phyloP scores from a whole-genome alignment of 2,329 filamentous ascomycete genomes.

The Botrytis porri region DNA sequence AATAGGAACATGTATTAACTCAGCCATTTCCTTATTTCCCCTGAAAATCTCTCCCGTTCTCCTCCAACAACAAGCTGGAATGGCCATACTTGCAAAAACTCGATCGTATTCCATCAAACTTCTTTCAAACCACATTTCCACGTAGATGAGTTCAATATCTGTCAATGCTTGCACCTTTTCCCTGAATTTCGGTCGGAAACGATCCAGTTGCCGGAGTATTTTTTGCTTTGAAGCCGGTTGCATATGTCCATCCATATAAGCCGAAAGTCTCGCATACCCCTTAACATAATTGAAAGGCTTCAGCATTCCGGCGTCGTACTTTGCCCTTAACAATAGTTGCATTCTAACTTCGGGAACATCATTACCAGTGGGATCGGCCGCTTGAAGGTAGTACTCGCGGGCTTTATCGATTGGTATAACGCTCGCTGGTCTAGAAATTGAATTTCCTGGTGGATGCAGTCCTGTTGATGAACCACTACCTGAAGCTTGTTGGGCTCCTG shows the following conservation, averaged over 20 bases:
- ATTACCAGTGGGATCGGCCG: slow-evolving; percentile 87
- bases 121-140: slow-evolving; percentile 99
- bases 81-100: slow-evolving; percentile 98
- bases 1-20: slow-evolving; percentile 89
- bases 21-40: slow-evolving; percentile 98
- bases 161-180: slow-evolving; percentile 91
- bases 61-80: slow-evolving; percentile 95
- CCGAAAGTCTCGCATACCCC: slow-evolving; percentile 83
- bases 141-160: slow-evolving; percentile 88
- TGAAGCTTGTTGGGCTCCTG: slow-evolving; percentile 38
- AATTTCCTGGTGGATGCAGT: slow-evolving; percentile 46
- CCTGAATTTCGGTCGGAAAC: slow-evolving; percentile 91
- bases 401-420: slow-evolving; percentile 58
- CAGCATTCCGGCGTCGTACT: slow-evolving; percentile 91
- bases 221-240: slow-evolving; percentile 80
- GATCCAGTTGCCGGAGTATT: slow-evolving; percentile 85
- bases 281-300: slow-evolving; percentile 99
- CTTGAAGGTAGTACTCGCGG: slow-evolving; percentile 93
- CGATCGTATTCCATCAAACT: slow-evolving; percentile 97
- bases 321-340: slow-evolving; percentile 89
- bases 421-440: slow-evolving; percentile 60
- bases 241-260: slow-evolving; percentile 89
- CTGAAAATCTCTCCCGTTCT: slow-evolving; percentile 95
- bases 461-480: slow-evolving; percentile 17
- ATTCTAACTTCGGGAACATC: slow-evolving; percentile 89